Base-by-base conservation (phyloP, 441 rosid genomes). In the Melastoma candidum region DNA sequence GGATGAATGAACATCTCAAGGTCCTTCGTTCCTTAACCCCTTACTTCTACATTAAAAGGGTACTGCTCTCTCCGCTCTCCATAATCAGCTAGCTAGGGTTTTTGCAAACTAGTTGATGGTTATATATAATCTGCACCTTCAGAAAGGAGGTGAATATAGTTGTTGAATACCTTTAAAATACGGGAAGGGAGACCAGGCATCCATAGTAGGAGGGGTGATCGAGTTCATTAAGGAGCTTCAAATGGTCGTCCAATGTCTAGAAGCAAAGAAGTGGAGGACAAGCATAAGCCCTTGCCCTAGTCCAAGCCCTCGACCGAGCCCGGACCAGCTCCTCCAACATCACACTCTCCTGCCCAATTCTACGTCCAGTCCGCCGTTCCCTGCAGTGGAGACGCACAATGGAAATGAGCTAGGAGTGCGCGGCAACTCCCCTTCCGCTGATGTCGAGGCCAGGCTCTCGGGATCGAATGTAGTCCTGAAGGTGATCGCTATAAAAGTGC, bases 1-100 rank as follows among this genome's bases (percentile, higher is more conserved):
- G 85, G 75, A 90, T 87, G 95, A 87, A 90, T 48, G 96, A 90
- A 25, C 86, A 90, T 65, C 95, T 90, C 82, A 85, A 78, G 64
- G 77, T 85, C 29, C 71, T 90, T 59, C 88, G 93, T 50, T 79
- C 96, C 60, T 66, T 87, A 56, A 90, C 98, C 57, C 98, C 98
- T 48, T 81, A 80, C 70, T 87, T 87, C 83, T 90, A 87, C 58
- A 80, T 87, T 77, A 87, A 83, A 77, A 76, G 90, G 83, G 96
- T 90, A 81, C 11, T 22, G 52, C 36, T 12, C 14, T 17, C 12
- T 47, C 2, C 10, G 2, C 11, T 24, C 47, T 41, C 29, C 54
- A 2, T 45, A 55, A 26, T 48, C 13, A 26, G 22, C 22, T 17
- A 36, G 7, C 8, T 36, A 36, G 41, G 41, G 41, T 3, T 36